Base-by-base conservation (phyloP, 2,329 filamentous ascomycete genomes). In the Pestalotiopsis sp. region DNA sequence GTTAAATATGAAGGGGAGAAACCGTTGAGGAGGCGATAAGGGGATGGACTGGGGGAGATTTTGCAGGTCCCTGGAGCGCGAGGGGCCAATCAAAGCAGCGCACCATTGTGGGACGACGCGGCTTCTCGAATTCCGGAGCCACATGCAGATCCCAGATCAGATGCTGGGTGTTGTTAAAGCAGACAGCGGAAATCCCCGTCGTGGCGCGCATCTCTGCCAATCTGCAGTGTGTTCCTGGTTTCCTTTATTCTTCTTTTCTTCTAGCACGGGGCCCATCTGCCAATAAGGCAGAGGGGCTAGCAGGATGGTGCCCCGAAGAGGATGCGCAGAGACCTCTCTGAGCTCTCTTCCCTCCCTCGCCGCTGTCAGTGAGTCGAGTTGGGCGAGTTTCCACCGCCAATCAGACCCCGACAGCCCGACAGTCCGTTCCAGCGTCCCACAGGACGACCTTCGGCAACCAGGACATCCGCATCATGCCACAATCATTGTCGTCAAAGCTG, bases 11-110 rank as follows among this genome's bases (percentile, higher is more conserved):
- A 56, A 60, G 12, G 17, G 64, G 58, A 38, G 52, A 39, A 36
- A 59, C 36, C 36, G 64, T 66, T 49, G 64, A 64, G 61, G 61
- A 64, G 64, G 64, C 56, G 64, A 66, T 66, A 66, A 61, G 64
- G 57, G 64, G 52, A 31, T 49, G 52, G 56, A 38, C 11, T 25
- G 41, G 31, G 36, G 36, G 56, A 60, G 41, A 56, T 66, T 66
- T 66, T 66, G 23, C 23, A 57, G 27, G 60, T 20, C 38, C 27
- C 60, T 23, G 20, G 25, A 36, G 20, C 31, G 36, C n/a, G 7
- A 25, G 52, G 20, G 49, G 25, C 49, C 63, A 66, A 66, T 66
- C 36, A 66, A 58, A 66, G 5, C 20, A 11, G 20, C 63, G 31
- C 45, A 9, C 49, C 63, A 66, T 66, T 36, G 63, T 66, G 63